Percentiles rank a stretch among this genome's conserved stretches.
Evolutionary conservation across 2,329 filamentous ascomycete species (phyloP).

Genomic region (Tolypocladium sp.): DNA sequence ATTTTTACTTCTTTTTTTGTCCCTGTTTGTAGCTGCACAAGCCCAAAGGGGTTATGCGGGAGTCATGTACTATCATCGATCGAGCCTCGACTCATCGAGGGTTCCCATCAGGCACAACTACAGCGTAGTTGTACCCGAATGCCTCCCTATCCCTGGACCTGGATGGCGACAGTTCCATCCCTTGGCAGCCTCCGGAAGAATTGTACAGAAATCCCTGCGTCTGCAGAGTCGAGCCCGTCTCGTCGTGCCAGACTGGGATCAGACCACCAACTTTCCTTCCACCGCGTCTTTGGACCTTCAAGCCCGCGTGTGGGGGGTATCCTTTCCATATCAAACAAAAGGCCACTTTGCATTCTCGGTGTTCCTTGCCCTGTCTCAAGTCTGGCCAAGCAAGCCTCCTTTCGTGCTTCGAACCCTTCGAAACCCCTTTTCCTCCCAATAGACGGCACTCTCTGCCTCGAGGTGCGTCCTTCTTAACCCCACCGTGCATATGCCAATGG

Average conservation of each 20-base stretch:
- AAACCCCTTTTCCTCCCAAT: conserved; percentile 9
- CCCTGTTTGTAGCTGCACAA: conserved; percentile 21
- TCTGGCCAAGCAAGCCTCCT: conserved; percentile 13
- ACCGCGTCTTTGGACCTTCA: background rate
- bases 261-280: background rate
- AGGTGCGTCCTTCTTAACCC: conserved; percentile 9
- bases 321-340: background rate
- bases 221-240: background rate
- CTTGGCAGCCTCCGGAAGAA: conserved; percentile 10
- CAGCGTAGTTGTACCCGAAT: background rate
- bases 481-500: conserved; percentile 6
- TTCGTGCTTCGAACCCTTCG: conserved; percentile 4
- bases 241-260: background rate
- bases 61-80: background rate
- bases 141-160: background rate
- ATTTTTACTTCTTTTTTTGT: conserved; percentile 28
- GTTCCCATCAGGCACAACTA: background rate
- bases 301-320: background rate
- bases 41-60: conserved; percentile 7
- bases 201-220: conserved; percentile 17
- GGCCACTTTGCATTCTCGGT: conserved; percentile 23
- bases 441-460: conserved; percentile 10
- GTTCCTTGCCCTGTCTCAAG: conserved; percentile 14
- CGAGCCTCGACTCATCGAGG: background rate
- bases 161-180: conserved; percentile 3